Base-by-base conservation (phyloP, 2,329 filamentous ascomycete species). In the Sphaerulina musiva region DNA sequence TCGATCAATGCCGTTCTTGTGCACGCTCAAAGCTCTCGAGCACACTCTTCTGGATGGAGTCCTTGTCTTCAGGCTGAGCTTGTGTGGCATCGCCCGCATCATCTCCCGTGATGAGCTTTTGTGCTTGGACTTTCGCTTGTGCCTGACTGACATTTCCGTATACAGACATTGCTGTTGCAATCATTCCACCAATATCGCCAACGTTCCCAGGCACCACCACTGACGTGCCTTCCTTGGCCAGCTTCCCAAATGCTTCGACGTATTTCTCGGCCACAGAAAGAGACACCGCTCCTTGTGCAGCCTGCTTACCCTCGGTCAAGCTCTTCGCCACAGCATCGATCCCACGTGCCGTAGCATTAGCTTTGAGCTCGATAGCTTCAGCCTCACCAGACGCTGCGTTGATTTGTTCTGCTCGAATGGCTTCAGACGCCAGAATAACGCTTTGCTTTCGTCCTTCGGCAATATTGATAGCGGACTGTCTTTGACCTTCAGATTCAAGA, bases 381-480 rank as follows among this genome's bases (percentile, higher is more conserved):
- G 93, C 87, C 75, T 98, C 93, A 81, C 93, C 93, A 67, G 80
- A 81, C 8, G 93, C 93, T 69, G 84, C 81, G 74, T 98, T 98
- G 77, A 98, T 93, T 70, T 95, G 83, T 76, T 98, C 92, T 12
- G 88, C 82, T 62, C 85, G 84, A 73, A 95, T 68, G 12, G 93
- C 93, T 74, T 98, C 93, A 7, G 90, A 96, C 0, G 93, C 93
- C 23, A 98, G 79, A 64, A 98, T 98, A 20, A 96, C 92, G 63
- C 85, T 90, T 78, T 97, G 93, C 78, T 98, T 98, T 73, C 86
- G 84, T 71, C 93, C 93, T 77, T 98, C 93, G 53, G 93, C 93
- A 63, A 98, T 96, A 73, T 98, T 98, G 80, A 98, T 98, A 39
- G 93, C 93, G 66, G 86, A 92, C 76, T 98, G 93, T 59, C 93